These are phyloP conservation scores for Fraxinus cuspidata DNA, from an alignment of 257 asterid genomes.

Conservation along the genomic window DNA sequence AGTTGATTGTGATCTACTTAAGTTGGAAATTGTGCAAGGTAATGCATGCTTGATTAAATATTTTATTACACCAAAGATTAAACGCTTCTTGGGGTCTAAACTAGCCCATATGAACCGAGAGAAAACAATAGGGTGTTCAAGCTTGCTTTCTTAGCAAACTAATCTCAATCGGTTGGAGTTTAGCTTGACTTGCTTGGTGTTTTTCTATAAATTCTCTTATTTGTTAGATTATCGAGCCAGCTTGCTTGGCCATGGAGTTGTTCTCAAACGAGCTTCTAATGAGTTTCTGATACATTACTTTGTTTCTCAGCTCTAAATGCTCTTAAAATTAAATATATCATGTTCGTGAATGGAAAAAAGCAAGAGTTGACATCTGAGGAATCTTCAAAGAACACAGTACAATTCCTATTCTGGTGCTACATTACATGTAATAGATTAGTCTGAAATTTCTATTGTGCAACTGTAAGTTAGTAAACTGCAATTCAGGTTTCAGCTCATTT, in stretches of 20 bases:
- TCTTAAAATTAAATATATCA: not conserved
- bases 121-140: not conserved
- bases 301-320: not conserved
- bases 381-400: not conserved
- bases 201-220: not conserved
- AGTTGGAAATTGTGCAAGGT: conserved; percentile 9
- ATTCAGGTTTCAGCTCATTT: not conserved
- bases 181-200: not conserved
- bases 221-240: not conserved
- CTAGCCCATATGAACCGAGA: not conserved
- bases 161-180: not conserved
- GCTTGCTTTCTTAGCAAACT: not conserved
- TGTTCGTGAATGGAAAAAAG: not conserved
- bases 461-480: not conserved
- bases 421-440: not conserved
- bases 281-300: not conserved
- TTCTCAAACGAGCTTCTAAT: not conserved
- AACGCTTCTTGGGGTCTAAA: not conserved
- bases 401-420: not conserved
- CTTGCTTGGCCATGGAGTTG: not conserved
- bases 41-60: not conserved
- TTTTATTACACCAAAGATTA: not conserved
- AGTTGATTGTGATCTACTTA: conserved; percentile 5
- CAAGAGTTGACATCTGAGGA: not conserved
- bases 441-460: not conserved